Base-by-base conservation (phyloP, 768 basidiomycete species). In the Chiua virens region DNA sequence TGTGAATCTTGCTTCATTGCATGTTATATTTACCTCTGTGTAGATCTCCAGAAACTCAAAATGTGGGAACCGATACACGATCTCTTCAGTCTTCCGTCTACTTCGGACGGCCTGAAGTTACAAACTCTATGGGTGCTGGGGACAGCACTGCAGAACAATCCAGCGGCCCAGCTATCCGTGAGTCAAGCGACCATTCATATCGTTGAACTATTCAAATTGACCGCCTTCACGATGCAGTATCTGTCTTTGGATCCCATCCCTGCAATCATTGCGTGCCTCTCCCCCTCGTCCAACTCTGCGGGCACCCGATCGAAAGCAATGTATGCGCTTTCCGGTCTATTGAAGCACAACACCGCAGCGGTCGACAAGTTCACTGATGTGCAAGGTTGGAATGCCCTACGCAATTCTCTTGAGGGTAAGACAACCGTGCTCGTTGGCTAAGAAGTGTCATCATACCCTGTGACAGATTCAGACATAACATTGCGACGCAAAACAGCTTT, bases 61-160 rank as follows among this genome's bases (percentile, higher is more conserved):
- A 81, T 96, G 68, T 95, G 92, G 93, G 78, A 79, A 49, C 85
- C 89, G 1, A 61, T 95, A 1, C 82, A 92, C 37, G 63, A 67
- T 8, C 74, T 94, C n/a, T 63, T 91, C 34, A 76, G 73, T 8
- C 74, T 79, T 5, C 67, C 80, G 8, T 64, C 72, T 0, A 77
- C 83, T 3, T 77, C 86, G 0, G 77, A 81, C n/a, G 73, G 73
- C 23, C 76, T 94, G 22, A 84, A 80, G 59, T 71, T 77, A 53
- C 83, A 89, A 53, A 80, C 83, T 0, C 70, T 94, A 10, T 96
- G 93, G 93, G 83, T 94, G 0, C 78, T 90, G 22, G 93, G 93
- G 7, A 96, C 93, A 0, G 91, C 93, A 0, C 62, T 94, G 6
- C 92, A 94, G 66, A 95, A 96, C 60, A 96, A 95, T 55, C 90